Percentiles rank a stretch among this genome's conserved stretches.
Evolutionary conservation across 805 yeast species (phyloP).

Genomic region (Kluyveromyces nonfermentans): DNA sequence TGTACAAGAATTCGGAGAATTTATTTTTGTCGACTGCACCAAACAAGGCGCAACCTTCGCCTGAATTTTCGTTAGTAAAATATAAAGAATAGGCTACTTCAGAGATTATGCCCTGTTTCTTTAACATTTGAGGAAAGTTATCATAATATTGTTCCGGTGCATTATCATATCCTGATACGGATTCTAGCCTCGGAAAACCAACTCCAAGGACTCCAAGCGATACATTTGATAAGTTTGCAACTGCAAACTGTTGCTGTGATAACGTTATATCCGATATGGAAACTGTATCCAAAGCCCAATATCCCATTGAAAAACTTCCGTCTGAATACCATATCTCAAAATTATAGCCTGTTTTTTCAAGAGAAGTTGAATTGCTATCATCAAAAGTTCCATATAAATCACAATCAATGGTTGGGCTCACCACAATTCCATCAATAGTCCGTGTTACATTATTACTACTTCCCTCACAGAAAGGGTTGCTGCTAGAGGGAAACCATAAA

Average conservation of each 20-base stretch:
- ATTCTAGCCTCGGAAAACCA: slow-evolving; percentile 56
- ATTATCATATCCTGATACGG: slow-evolving; percentile 22
- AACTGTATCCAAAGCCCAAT: slow-evolving; percentile 56
- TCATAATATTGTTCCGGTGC: slow-evolving; percentile 33
- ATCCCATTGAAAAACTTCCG: slow-evolving; percentile 39
- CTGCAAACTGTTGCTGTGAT: slow-evolving; percentile 50
- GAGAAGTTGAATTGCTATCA: slow-evolving; percentile 9
- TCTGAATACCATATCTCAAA: slow-evolving; percentile 41
- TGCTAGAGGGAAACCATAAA: slow-evolving; percentile 36
- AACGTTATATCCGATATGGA: slow-evolving; percentile 39
- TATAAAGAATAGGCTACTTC: slow-evolving; percentile 50
- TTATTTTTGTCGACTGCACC: slow-evolving; percentile 55
- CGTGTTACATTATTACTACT: neutral
- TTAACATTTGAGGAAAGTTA: slow-evolving; percentile 54
- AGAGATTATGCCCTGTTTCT: slow-evolving; percentile 40
- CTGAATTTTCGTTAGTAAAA: slow-evolving; percentile 33
- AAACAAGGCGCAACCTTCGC: slow-evolving; percentile 44
- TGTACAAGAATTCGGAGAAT: slow-evolving; percentile 38
- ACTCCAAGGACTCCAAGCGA: slow-evolving; percentile 58
- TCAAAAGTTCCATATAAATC: slow-evolving; percentile 12
- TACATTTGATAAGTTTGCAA: slow-evolving; percentile 51
- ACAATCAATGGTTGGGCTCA: slow-evolving; percentile 18
- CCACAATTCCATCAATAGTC: slow-evolving; percentile 10
- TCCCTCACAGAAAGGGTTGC: slow-evolving; percentile 23
- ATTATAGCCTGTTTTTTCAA: slow-evolving; percentile 11